These are phyloP conservation scores for Phanerochaete sordida DNA, from an alignment of 768 basidiomycete species.

Conservation along the genomic window DNA sequence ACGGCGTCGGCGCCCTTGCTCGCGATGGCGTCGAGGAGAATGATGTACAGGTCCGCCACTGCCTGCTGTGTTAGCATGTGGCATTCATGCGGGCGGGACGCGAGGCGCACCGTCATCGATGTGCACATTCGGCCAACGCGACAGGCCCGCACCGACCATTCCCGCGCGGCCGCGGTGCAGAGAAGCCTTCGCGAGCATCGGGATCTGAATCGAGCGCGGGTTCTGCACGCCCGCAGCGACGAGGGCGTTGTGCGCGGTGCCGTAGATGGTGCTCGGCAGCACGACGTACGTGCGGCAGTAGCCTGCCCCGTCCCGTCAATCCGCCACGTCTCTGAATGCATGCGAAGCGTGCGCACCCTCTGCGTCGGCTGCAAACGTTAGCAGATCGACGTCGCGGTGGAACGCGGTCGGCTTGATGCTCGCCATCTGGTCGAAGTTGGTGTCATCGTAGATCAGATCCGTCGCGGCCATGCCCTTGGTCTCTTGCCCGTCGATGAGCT, in stretches of 20 bases:
- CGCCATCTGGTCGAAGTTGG: constrained; percentile 38
- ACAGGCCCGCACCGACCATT: constrained; percentile 52
- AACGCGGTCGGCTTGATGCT: constrained; percentile 35
- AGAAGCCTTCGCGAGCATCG: constrained; percentile 39
- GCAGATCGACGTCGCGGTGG: constrained; percentile 47
- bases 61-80: no score
- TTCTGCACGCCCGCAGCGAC: constrained; percentile 52
- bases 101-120: constrained; percentile 31
- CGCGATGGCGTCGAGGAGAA: constrained; percentile 39
- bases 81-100: no score
- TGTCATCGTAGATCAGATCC: constrained; percentile 44
- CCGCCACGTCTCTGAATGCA: not conserved
- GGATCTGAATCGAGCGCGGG: constrained; percentile 49
- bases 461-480: constrained; percentile 33
- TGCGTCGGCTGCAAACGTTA: constrained; percentile 42
- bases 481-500: constrained; percentile 36
- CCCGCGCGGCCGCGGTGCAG: constrained; percentile 48
- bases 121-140: constrained; percentile 58
- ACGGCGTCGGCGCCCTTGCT: constrained; percentile 18
- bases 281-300: constrained; percentile 52
- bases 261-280: constrained; percentile 58
- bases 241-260: constrained; percentile 43
- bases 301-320: constrained; percentile 24
- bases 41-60: constrained; percentile 44
- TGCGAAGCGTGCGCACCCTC: constrained; percentile 31